These are phyloP conservation scores for Phellopilus nigrolimitatus DNA, from an alignment of 1,284 basidiomycete genomes.

Conservation along the genomic window DNA sequence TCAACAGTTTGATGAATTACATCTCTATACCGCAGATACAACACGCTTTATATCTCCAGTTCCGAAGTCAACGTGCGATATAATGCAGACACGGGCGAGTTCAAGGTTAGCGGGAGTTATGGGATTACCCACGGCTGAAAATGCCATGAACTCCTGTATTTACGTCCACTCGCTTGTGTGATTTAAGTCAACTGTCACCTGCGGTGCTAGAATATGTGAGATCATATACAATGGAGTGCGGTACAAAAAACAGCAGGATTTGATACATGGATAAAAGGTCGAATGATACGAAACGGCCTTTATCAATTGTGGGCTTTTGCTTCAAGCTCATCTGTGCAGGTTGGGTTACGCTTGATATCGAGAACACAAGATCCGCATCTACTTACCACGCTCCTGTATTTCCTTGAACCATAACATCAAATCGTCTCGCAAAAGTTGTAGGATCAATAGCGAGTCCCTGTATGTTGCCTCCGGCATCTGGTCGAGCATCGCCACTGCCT, in stretches of 20 bases:
- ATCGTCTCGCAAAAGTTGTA: slow-evolving; percentile 62
- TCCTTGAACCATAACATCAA: slow-evolving; percentile 60
- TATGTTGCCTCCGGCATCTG: slow-evolving; percentile 39
- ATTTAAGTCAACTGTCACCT: no score
- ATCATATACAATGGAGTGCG: no score
- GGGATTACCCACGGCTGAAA: slow-evolving; percentile 1
- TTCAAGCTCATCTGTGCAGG: background rate
- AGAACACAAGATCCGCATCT: background rate
- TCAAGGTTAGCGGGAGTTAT: slow-evolving; percentile 37
- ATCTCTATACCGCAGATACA: slow-evolving; percentile 32
- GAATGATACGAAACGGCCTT: background rate
- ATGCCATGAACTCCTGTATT: no score
- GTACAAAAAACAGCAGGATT: no score
- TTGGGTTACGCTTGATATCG: background rate
- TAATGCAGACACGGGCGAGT: slow-evolving; percentile 43
- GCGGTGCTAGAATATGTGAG: no score
- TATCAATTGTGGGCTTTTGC: background rate
- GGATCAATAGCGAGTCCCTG: slow-evolving; percentile 60
- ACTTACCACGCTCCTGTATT: slow-evolving; percentile 34
- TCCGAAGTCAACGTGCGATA: slow-evolving; percentile 45
- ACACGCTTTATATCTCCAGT: slow-evolving; percentile 37
- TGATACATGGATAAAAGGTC: no score
- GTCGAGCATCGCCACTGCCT: slow-evolving; percentile 50
- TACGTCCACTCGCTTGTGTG: no score
- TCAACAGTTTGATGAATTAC: slow-evolving; percentile 26